phyloP scores from a whole-genome alignment of 805 yeast species.

The Starmerella gropengiesseri region DNA sequence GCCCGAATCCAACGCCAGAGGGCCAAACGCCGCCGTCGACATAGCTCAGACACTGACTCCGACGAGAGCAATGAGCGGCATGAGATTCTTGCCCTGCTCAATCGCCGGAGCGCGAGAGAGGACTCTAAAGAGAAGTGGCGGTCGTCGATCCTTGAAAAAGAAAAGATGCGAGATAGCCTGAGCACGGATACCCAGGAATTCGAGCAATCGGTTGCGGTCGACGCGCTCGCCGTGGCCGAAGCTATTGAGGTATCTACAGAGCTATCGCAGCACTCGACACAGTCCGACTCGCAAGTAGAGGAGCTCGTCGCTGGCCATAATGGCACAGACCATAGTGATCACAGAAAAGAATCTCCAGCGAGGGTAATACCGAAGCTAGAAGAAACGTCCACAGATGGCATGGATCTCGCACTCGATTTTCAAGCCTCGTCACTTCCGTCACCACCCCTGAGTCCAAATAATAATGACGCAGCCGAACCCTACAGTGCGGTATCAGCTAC shows the following conservation, averaged over 20 bases:
- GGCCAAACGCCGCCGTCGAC: neutral
- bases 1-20: neutral
- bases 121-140: constrained; percentile 1
- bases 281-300: no score
- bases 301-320: no score
- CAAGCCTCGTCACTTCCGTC: constrained; percentile 3
- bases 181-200: constrained; percentile 1
- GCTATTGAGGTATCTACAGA: constrained; percentile 1
- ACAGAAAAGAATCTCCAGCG: no score
- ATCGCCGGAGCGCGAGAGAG: constrained; percentile 1
- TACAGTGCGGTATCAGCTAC: no score
- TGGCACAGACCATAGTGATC: no score
- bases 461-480: no score
- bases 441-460: neutral
- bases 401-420: neutral
- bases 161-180: neutral
- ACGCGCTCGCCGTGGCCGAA: no score
- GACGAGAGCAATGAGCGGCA: constrained; percentile 6
- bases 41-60: neutral
- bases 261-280: no score
- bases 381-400: no score
- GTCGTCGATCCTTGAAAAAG: neutral
- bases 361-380: no score
- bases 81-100: constrained; percentile 1
- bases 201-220: neutral